Evolutionary conservation across 2,329 filamentous ascomycete genomes (phyloP).

Genomic region (Drechslerella dactyloides): DNA sequence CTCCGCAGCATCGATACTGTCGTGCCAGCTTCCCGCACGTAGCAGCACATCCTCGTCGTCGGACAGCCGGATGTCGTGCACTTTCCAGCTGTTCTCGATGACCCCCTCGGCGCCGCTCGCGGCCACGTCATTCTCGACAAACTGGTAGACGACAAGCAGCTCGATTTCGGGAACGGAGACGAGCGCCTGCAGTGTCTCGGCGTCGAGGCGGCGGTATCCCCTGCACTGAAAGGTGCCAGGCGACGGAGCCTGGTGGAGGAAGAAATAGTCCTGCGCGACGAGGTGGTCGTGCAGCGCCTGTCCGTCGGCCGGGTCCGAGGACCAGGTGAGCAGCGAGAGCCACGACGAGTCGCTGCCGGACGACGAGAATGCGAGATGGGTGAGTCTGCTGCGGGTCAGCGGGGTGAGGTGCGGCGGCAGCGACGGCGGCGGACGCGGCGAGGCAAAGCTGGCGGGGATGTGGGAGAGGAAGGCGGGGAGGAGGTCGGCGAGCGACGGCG

Average conservation of each 20-base stretch:
- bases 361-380: slow-evolving; percentile 66
- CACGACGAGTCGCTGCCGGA: slow-evolving; percentile 63
- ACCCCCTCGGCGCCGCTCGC: background rate
- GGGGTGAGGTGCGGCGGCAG: slow-evolving; percentile 69
- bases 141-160: slow-evolving; percentile 32
- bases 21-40: slow-evolving; percentile 43
- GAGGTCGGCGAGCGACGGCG: slow-evolving; percentile 56
- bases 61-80: slow-evolving; percentile 29
- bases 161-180: slow-evolving; percentile 31
- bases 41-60: slow-evolving; percentile 36
- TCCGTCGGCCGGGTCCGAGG: slow-evolving; percentile 65
- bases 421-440: slow-evolving; percentile 65
- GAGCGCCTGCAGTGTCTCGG: slow-evolving; percentile 65
- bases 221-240: slow-evolving; percentile 67
- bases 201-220: slow-evolving; percentile 72
- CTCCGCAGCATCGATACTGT: slow-evolving; percentile 52
- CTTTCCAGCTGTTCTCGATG: slow-evolving; percentile 42
- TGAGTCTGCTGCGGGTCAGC: slow-evolving; percentile 70
- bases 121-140: slow-evolving; percentile 13
- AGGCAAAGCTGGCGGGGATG: slow-evolving; percentile 67
- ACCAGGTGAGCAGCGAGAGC: slow-evolving; percentile 72
- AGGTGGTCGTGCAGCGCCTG: slow-evolving; percentile 66
- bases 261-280: slow-evolving; percentile 69
- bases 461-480: slow-evolving; percentile 67
- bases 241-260: slow-evolving; percentile 78